phyloP scores from a whole-genome alignment of 2,329 filamentous ascomycete genomes.

The Neofusicoccum laricinum region DNA sequence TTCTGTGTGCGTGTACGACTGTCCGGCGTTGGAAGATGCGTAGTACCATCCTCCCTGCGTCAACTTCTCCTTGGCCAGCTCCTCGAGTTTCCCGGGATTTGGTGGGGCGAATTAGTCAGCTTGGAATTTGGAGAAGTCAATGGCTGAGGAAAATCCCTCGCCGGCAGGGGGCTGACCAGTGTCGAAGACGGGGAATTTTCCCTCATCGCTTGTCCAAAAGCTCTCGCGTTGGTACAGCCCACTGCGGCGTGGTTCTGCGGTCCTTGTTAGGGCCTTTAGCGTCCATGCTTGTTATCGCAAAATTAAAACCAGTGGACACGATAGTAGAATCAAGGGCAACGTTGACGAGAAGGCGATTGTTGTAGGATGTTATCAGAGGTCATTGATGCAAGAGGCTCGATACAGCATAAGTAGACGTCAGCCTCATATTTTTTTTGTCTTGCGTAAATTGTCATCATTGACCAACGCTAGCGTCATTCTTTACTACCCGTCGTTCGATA shows the following conservation, averaged over 20 bases:
- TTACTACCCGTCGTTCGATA: background rate
- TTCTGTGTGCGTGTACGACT: constrained; percentile 52
- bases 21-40: constrained; percentile 56
- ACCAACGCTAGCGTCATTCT: background rate
- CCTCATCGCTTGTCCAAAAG: constrained; percentile 54
- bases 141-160: no score
- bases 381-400: background rate
- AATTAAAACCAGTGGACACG: background rate
- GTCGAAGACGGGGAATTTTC: constrained; percentile 50
- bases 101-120: background rate
- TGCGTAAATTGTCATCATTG: constrained; percentile 2
- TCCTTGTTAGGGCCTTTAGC: constrained; percentile 52
- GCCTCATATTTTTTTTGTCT: background rate
- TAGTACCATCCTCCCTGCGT: constrained; percentile 60
- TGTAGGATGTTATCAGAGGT: no score
- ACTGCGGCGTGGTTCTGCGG: constrained; percentile 52
- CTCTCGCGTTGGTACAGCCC: constrained; percentile 55
- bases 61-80: constrained; percentile 55
- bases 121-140: background rate
- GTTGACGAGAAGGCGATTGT: background rate
- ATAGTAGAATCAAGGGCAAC: background rate
- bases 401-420: background rate
- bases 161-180: constrained; percentile 37
- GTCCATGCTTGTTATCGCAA: constrained; percentile 37
- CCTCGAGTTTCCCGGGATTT: constrained; percentile 60